phyloP scores from a whole-genome alignment of 805 yeast species.

The Millerozyma acaciae region DNA sequence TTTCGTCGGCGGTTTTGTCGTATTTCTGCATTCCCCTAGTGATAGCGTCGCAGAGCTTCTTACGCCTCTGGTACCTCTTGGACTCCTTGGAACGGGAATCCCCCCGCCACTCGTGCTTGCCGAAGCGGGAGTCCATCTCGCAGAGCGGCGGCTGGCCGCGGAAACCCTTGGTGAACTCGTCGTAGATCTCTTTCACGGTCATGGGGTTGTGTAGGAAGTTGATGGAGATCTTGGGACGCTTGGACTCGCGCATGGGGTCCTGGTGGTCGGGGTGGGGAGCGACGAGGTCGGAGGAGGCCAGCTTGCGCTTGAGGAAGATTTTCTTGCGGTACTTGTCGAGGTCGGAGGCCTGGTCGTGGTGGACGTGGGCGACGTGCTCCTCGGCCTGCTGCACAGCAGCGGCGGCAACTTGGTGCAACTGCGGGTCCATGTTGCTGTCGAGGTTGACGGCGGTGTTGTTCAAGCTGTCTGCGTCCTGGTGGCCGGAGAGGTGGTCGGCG shows the following conservation, averaged over 20 bases:
- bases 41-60: slow-evolving; percentile 41
- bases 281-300: slow-evolving; percentile 3
- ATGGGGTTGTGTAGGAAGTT: slow-evolving; percentile 43
- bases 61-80: slow-evolving; percentile 41
- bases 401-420: slow-evolving; percentile 36
- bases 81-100: slow-evolving; percentile 43
- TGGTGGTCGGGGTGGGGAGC: slow-evolving; percentile 5
- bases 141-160: slow-evolving; percentile 41
- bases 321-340: slow-evolving; percentile 9
- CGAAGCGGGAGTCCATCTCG: slow-evolving; percentile 40
- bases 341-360: slow-evolving; percentile 5
- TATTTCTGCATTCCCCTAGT: slow-evolving; percentile 39
- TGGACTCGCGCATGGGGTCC: slow-evolving; percentile 11
- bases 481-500: slow-evolving; percentile 4
- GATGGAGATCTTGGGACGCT: slow-evolving; percentile 34
- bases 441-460: slow-evolving; percentile 12
- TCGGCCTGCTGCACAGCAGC: slow-evolving; percentile 27
- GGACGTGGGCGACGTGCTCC: slow-evolving; percentile 6
- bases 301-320: slow-evolving; percentile 8
- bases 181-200: slow-evolving; percentile 42
- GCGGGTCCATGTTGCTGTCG: slow-evolving; percentile 41
- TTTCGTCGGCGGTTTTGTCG: slow-evolving; percentile 37
- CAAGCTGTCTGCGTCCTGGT: slow-evolving; percentile 4
- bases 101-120: slow-evolving; percentile 45
- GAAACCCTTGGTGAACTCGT: slow-evolving; percentile 42